phyloP scores from a whole-genome alignment of 768 basidiomycete genomes.

The Boletus edulis region DNA sequence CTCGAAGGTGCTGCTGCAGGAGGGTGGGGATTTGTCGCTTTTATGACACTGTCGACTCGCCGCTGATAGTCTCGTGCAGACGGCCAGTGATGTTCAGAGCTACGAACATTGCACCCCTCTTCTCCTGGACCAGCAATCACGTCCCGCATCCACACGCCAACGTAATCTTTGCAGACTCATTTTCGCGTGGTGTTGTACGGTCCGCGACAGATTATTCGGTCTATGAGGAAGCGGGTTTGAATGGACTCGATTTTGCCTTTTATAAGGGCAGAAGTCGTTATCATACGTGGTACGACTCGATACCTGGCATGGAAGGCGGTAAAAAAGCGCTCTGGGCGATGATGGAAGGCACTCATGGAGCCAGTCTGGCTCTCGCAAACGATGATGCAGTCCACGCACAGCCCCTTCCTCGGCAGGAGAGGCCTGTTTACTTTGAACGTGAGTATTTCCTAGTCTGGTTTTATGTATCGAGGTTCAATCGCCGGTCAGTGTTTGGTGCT shows the following conservation, averaged over 20 bases:
- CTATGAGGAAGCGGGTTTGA: slow-evolving; percentile 55
- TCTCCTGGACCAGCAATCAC: slow-evolving; percentile 43
- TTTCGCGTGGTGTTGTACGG: slow-evolving; percentile 59
- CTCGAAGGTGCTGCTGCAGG: slow-evolving; percentile 80
- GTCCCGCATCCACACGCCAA: slow-evolving; percentile 73
- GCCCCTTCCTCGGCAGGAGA: slow-evolving; percentile 22
- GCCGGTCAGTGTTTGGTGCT: slow-evolving; percentile 53
- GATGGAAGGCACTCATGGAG: slow-evolving; percentile 63
- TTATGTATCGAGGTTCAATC: neutral
- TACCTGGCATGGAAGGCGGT: slow-evolving; percentile 55
- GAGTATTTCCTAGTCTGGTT: slow-evolving; percentile 24
- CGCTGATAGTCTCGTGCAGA: slow-evolving; percentile 33
- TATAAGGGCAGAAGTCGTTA: slow-evolving; percentile 73
- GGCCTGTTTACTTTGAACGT: slow-evolving; percentile 74
- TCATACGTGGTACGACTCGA: slow-evolving; percentile 71
- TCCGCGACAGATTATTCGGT: slow-evolving; percentile 75
- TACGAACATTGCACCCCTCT: slow-evolving; percentile 56
- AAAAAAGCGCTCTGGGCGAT: slow-evolving; percentile 70
- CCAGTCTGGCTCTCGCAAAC: slow-evolving; percentile 55
- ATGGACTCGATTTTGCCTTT: slow-evolving; percentile 78
- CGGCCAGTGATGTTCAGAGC: slow-evolving; percentile 77
- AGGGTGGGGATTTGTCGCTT: slow-evolving; percentile 45
- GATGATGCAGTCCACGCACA: slow-evolving; percentile 29
- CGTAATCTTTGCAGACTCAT: slow-evolving; percentile 66
- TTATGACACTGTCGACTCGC: neutral